Conservation (phyloP, 192 early-diverging fungal species). For the Coemansia sp. region DNA sequence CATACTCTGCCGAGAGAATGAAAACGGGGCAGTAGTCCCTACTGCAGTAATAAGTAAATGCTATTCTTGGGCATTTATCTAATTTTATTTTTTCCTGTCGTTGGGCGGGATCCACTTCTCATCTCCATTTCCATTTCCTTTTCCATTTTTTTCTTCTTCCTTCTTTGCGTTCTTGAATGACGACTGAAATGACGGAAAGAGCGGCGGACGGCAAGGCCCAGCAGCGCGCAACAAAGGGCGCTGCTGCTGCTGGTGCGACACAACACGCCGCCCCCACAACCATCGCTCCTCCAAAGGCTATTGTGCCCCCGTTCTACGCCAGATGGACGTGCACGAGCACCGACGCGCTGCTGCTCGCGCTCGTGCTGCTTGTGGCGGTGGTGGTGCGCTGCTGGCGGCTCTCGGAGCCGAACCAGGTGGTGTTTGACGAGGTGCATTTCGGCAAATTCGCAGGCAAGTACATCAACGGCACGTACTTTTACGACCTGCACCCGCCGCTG, state of each 20-base stretch:
- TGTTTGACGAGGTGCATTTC: constrained; percentile 99
- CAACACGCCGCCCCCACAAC: no score
- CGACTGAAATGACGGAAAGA: no score
- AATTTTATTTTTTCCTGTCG: no score
- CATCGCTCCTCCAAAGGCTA: no score
- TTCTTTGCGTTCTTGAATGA: constrained; percentile 3
- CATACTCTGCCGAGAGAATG: neutral
- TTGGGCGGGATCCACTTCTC: no score
- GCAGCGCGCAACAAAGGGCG: constrained; percentile 30
- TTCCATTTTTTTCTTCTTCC: neutral
- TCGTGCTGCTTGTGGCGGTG: constrained; percentile 21
- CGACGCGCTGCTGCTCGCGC: constrained; percentile 19
- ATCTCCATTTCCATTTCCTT: no score
- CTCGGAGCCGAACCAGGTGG: constrained; percentile 36
- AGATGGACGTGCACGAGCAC: constrained; percentile 22
- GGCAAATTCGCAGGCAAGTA: constrained; percentile 96
- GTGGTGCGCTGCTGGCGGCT: constrained; percentile 42
- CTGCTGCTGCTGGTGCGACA: no score
- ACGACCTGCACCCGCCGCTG: constrained; percentile 96
- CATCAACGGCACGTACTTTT: constrained; percentile 84
- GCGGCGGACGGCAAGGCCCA: constrained; percentile 8
- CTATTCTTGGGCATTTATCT: no score
- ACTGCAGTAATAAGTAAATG: no score
- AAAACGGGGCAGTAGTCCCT: neutral
- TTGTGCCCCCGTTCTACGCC: constrained; percentile 30